Evolutionary conservation across 192 early-diverging fungal species (phyloP).

Genomic region (Dissophora globulifera): DNA sequence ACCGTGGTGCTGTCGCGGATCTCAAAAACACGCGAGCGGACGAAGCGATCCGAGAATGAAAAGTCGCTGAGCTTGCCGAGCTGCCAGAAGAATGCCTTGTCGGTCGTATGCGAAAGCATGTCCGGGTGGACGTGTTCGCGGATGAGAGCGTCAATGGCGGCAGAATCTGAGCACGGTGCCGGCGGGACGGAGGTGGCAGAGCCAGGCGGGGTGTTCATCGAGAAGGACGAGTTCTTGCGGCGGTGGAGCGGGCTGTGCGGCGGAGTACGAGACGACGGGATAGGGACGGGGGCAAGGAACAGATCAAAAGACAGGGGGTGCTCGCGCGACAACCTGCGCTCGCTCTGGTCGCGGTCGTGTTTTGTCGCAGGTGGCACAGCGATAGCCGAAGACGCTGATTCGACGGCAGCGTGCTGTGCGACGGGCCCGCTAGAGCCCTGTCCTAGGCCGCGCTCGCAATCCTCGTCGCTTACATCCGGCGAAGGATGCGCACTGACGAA

Average conservation of each 20-base stretch:
- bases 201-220: constrained; percentile 32
- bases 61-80: constrained; percentile 51
- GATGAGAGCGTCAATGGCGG: constrained; percentile 27
- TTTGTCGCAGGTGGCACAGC: neutral
- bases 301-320: constrained; percentile 23
- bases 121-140: constrained; percentile 22
- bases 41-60: constrained; percentile 49
- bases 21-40: constrained; percentile 42
- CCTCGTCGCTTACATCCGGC: constrained; percentile 44
- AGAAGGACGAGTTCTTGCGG: constrained; percentile 22
- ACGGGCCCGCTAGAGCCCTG: neutral
- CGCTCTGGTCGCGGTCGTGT: neutral
- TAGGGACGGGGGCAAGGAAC: constrained; percentile 41
- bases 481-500: constrained; percentile 48
- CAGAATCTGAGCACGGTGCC: constrained; percentile 31
- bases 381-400: neutral
- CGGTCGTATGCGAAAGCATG: constrained; percentile 17
- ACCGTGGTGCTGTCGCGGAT: constrained; percentile 10
- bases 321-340: constrained; percentile 16
- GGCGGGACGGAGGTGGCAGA: constrained; percentile 19
- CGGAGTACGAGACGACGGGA: constrained; percentile 35
- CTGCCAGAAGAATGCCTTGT: constrained; percentile 41
- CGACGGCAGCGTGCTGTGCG: constrained; percentile 1
- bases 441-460: constrained; percentile 12
- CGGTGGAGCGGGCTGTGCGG: constrained; percentile 26